Evolutionary conservation across 2,329 filamentous ascomycete genomes (phyloP).

Genomic region (Fusarium decemcellulare): DNA sequence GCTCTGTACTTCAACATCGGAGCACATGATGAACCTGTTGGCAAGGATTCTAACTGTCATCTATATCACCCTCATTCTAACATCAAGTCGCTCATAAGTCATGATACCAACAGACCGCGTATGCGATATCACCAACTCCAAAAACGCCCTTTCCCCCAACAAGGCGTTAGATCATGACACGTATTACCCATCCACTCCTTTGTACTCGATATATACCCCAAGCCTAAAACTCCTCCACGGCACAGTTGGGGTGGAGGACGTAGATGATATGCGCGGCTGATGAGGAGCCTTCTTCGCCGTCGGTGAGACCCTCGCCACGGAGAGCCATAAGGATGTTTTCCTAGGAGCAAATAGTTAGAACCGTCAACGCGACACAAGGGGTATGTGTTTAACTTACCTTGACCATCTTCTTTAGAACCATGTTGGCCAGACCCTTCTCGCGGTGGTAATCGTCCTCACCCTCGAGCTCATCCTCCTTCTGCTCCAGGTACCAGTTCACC

Average conservation of each 20-base stretch:
- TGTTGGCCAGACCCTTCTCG: slow-evolving; percentile 80
- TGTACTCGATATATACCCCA: not conserved
- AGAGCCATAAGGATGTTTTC: slow-evolving; percentile 92
- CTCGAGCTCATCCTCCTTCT: slow-evolving; percentile 86
- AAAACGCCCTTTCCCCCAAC: slow-evolving; percentile 33
- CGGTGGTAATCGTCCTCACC: slow-evolving; percentile 85
- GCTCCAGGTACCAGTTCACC: slow-evolving; percentile 91
- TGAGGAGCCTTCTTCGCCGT: slow-evolving; percentile 61
- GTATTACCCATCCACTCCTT: slow-evolving; percentile 8
- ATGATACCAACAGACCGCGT: slow-evolving; percentile 16
- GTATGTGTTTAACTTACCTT: slow-evolving; percentile 74
- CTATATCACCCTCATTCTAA: slow-evolving; percentile 17
- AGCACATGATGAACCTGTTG: slow-evolving; percentile 19
- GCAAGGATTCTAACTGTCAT: slow-evolving; percentile 7
- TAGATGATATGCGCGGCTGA: slow-evolving; percentile 72
- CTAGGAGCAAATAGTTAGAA: slow-evolving; percentile 64
- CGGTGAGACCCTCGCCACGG: slow-evolving; percentile 71
- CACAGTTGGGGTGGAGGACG: slow-evolving; percentile 94
- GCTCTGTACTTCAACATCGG: slow-evolving; percentile 11
- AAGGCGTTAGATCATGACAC: slow-evolving; percentile 35
- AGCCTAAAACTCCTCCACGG: slow-evolving; percentile 74
- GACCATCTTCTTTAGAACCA: slow-evolving; percentile 96
- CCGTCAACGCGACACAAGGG: slow-evolving; percentile 36
- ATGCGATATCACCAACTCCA: slow-evolving; percentile 37
- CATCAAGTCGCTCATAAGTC: slow-evolving; percentile 27